phyloP scores from a whole-genome alignment of 1,139 yeast species.

The Pichia sp. region DNA sequence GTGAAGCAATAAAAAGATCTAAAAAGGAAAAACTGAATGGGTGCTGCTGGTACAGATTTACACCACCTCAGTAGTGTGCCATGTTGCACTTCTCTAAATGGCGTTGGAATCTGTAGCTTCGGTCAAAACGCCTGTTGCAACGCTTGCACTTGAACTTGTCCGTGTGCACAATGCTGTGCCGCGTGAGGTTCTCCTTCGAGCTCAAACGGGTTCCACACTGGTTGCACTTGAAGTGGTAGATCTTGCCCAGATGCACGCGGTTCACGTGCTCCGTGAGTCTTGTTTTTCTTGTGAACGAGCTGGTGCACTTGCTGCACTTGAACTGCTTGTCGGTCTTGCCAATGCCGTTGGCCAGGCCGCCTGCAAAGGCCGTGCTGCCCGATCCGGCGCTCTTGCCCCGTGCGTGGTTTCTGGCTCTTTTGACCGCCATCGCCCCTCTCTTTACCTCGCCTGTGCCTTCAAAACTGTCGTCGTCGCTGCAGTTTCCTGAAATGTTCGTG shows the following conservation, averaged over 20 bases:
- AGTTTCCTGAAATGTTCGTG: not conserved
- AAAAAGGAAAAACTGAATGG: not conserved
- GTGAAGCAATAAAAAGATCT: not conserved
- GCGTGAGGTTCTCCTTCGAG: conserved; percentile 26
- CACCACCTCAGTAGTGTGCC: not conserved
- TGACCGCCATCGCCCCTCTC: not conserved
- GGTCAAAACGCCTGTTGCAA: conserved; percentile 26
- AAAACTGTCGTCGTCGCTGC: not conserved
- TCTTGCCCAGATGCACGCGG: conserved; percentile 23
- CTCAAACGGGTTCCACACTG: conserved; percentile 22
- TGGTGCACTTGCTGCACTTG: conserved; percentile 22
- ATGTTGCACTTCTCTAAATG: conserved; percentile 23
- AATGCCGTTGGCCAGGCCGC: not conserved
- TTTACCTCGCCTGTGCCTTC: not conserved
- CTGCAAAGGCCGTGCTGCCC: not conserved
- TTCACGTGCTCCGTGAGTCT: conserved; percentile 25
- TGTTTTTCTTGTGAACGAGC: conserved; percentile 27
- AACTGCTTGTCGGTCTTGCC: conserved; percentile 16
- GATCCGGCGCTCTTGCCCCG: not conserved
- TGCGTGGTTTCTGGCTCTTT: not conserved
- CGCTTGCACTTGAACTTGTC: conserved; percentile 24
- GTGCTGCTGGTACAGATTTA: not conserved
- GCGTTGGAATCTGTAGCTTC: conserved; percentile 24
- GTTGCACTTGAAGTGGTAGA: conserved; percentile 20
- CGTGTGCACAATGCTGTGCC: conserved; percentile 27